phyloP scores from a whole-genome alignment of 345 rosid genomes.

The Carallia brachiata region DNA sequence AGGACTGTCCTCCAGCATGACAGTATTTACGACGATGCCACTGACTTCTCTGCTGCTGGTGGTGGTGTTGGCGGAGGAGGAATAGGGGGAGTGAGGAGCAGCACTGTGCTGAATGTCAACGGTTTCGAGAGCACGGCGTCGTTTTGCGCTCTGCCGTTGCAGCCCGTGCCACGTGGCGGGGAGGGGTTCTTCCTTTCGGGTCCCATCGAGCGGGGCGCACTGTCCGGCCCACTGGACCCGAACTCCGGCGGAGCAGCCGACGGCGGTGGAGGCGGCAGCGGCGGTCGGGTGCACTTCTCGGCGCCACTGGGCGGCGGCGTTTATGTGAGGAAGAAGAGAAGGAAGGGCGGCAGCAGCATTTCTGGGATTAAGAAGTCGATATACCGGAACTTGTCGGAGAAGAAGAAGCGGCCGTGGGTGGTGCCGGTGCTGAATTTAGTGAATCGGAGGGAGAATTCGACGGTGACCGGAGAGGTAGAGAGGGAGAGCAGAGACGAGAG shows the following conservation, averaged over 20 bases:
- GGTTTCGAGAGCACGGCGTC: constrained; percentile 93
- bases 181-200: constrained; percentile 86
- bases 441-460: constrained; percentile 46
- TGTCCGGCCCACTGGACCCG: constrained; percentile 81
- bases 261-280: constrained; percentile 32
- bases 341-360: constrained; percentile 46
- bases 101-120: constrained; percentile 54
- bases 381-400: constrained; percentile 62
- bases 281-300: constrained; percentile 55
- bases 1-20: constrained; percentile 78
- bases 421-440: constrained; percentile 89
- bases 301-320: constrained; percentile 85
- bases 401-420: constrained; percentile 81
- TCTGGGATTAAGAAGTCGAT: constrained; percentile 56
- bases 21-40: constrained; percentile 74
- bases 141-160: constrained; percentile 75
- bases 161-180: constrained; percentile 74
- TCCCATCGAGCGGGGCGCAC: constrained; percentile 77
- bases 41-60: constrained; percentile 35
- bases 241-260: constrained; percentile 34
- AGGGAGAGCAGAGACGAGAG: constrained; percentile 36
- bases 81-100: constrained; percentile 7
- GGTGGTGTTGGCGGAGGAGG: constrained; percentile 29
- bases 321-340: constrained; percentile 56
- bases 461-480: constrained; percentile 25